Evolutionary conservation across 345 rosid species (phyloP).

Genomic region (Syzygium jambos): DNA sequence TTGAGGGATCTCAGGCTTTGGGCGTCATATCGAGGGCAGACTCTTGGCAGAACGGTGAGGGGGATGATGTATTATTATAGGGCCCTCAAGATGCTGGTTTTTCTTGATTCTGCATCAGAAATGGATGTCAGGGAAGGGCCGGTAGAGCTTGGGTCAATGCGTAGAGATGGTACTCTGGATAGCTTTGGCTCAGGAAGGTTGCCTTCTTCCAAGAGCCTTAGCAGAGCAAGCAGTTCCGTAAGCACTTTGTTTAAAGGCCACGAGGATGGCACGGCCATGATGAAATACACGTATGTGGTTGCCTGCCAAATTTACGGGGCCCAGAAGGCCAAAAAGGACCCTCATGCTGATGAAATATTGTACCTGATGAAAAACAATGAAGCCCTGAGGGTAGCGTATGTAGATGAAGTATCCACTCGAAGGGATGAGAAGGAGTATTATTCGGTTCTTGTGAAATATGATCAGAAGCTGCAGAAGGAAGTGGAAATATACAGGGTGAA

Average conservation of each 20-base stretch:
- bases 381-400: conserved; percentile 94
- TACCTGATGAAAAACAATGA: conserved; percentile 78
- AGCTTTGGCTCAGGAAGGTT: conserved; percentile 28
- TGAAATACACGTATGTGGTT: conserved; percentile 91
- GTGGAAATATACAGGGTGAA: conserved; percentile 91
- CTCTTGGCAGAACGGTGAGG: conserved; percentile 87
- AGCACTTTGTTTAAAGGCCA: conserved; percentile 64
- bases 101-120: conserved; percentile 96
- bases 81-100: conserved; percentile 91
- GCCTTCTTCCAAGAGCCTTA: conserved; percentile 43
- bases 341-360: conserved; percentile 79
- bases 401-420: conserved; percentile 64
- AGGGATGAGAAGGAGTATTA: conserved; percentile 64
- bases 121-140: conserved; percentile 78
- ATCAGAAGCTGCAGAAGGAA: conserved; percentile 66
- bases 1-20: conserved; percentile 88
- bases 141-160: conserved; percentile 72
- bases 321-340: conserved; percentile 87
- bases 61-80: conserved; percentile 99
- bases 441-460: conserved; percentile 93
- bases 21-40: conserved; percentile 99
- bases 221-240: conserved; percentile 59
- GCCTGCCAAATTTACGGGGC: conserved; percentile 95
- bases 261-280: conserved; percentile 81
- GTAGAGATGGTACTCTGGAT: conserved; percentile 34